phyloP scores from a whole-genome alignment of 129 eudicot species.

The Flaveria robusta region DNA sequence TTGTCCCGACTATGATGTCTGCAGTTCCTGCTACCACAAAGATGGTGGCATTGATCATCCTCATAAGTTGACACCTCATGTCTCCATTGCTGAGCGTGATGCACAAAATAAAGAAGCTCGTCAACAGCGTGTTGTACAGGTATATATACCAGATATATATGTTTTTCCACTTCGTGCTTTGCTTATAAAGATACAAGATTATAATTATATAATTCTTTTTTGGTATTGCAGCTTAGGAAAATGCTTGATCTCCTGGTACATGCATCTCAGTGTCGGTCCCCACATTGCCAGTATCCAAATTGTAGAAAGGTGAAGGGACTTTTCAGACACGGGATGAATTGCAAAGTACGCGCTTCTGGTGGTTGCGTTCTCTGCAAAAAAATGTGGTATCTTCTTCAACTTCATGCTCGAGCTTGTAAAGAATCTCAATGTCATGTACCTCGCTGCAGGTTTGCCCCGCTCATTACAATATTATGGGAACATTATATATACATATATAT shows the following conservation, averaged over 20 bases:
- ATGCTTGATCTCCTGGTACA: conserved; percentile 98
- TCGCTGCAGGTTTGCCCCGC: conserved; percentile 69
- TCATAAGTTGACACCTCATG: conserved; percentile 81
- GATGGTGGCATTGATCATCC: conserved; percentile 85
- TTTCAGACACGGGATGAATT: conserved; percentile 80
- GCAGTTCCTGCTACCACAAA: conserved; percentile 72
- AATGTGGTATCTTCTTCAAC: conserved; percentile 94
- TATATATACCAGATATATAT: conserved; percentile 14
- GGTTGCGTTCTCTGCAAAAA: conserved; percentile 89
- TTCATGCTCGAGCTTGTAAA: conserved; percentile 95
- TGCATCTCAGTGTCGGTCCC: conserved; percentile 87
- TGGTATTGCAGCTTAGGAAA: conserved; percentile 70
- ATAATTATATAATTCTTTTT: not conserved
- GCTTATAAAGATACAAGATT: not conserved
- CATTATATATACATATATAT: not conserved
- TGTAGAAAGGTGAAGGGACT: conserved; percentile 96
- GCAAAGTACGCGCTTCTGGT: conserved; percentile 77
- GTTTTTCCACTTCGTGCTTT: not conserved
- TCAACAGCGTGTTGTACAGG: conserved; percentile 79
- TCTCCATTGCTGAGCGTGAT: conserved; percentile 72
- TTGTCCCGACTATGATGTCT: conserved; percentile 87
- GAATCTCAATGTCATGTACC: conserved; percentile 81
- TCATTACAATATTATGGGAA: not conserved
- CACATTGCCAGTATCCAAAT: conserved; percentile 76
- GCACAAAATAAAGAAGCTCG: conserved; percentile 95